phyloP scores from a whole-genome alignment of 2,329 filamentous ascomycete genomes.

The Monosporascus cannonballus region DNA sequence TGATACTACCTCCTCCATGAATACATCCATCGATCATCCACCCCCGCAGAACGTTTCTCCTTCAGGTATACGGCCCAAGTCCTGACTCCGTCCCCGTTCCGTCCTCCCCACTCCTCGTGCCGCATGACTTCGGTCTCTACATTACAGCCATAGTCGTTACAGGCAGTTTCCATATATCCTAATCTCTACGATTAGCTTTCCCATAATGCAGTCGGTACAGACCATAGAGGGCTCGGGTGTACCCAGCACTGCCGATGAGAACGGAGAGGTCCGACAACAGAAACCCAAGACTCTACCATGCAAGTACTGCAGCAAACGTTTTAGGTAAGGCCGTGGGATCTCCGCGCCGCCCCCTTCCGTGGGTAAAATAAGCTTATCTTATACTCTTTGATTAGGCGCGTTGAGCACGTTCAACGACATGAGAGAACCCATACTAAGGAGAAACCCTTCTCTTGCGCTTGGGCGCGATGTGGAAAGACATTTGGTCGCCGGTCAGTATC shows the following conservation, averaged over 20 bases:
- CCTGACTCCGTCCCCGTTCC: conserved; percentile 21
- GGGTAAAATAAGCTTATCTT: conserved; percentile 36
- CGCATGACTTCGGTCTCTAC: conserved; percentile 28
- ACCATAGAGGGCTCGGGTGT: conserved; percentile 42
- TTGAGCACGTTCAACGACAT: conserved; percentile 59
- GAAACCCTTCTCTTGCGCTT: conserved; percentile 55
- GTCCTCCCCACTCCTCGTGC: conserved; percentile 27
- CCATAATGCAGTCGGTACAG: conserved; percentile 46
- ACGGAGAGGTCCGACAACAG: conserved; percentile 46
- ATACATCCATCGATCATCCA: conserved; percentile 28
- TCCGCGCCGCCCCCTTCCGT: conserved; percentile 13
- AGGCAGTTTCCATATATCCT: conserved; percentile 24
- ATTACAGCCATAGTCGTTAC: conserved; percentile 27
- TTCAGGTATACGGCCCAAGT: conserved; percentile 26
- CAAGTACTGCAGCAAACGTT: conserved; percentile 57
- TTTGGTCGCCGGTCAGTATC: conserved; percentile 53
- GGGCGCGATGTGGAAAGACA: conserved; percentile 55
- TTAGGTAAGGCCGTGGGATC: conserved; percentile 42
- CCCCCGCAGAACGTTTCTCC: conserved; percentile 28
- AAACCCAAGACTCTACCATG: conserved; percentile 58
- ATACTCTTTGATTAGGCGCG: conserved; percentile 42
- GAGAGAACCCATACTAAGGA: conserved; percentile 61
- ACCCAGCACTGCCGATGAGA: conserved; percentile 36
- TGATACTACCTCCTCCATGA: conserved; percentile 26
- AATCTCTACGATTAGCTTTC: conserved; percentile 21